Evolutionary conservation across 495 filamentous ascomycete genomes (phyloP), one percentile per base, ranked within the genome.

Genomic region (Penicillium fimorum): DNA sequence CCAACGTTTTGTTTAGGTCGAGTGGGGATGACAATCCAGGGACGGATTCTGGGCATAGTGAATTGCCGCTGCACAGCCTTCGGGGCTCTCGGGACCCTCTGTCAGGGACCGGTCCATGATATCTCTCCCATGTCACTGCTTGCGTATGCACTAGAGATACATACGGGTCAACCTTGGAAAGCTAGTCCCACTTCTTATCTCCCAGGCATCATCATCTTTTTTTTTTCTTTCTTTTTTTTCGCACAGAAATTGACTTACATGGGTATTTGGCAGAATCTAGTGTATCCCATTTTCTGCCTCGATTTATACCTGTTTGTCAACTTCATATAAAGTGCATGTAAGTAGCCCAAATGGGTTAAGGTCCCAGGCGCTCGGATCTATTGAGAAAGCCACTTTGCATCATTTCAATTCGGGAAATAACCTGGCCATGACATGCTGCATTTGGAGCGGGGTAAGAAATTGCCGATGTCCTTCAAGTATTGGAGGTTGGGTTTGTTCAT

Each of bases 61-160:
- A 75, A 46, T 63, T 81, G 63, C 72, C 71, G 5, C 55, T 76
- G 60, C 61, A 62, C 48, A 75, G 70, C 85, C 60, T 89, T 79
- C 59, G 87, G 82, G 75, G 88, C n/a, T 42, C 51, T 44, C 62
- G 53, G 41, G 60, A 61, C n/a, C 65, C 63, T 27, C 60, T 64
- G 49, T 66, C 63, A 62, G 54, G 50, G 54, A 27, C 25, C 27
- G 49, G 46, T 17, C 18, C 29, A 33, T 51, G 12, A 56, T 30
- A 45, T 18, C 50, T 33, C 43, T 40, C 13, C 38, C 15, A 18
- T n/a, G 30, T 53, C 17, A 45, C 30, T 33, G 30, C 20, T 46
- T 51, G 22, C 48, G 35, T 41, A 50, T 25, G 13, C 47, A 8
- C 29, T 25, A 38, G 35, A 13, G 5, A 32, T 32, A 22, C 25